Evolutionary conservation across 192 early-diverging fungal species (phyloP), one percentile per base, ranked within the genome.

Genomic region (Coemansia sp.): DNA sequence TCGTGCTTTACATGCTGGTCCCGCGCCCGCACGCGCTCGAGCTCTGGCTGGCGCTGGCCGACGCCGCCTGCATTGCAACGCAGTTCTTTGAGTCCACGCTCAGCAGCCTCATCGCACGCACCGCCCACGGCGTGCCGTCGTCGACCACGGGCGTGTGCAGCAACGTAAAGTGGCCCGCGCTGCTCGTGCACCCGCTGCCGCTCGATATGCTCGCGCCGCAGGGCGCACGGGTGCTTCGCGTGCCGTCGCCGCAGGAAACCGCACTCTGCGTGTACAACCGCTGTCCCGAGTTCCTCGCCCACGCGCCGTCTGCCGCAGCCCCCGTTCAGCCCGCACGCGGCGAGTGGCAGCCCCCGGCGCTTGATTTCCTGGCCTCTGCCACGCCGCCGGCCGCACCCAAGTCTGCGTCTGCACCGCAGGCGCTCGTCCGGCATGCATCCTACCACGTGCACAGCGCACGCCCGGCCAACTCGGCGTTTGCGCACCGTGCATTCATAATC

Each of bases 121-220:
- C 70, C 4, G 43, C 70, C 16, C 58, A 18, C 21, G 70, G 61
- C 30, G 54, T 67, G 3, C 52, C 64, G 7, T 63, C 56, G 12
- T 62, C 64, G 11, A 50, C 29, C 11, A 30, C 48, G 1, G 19
- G 27, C 2, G 42, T 53, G 25, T 45, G 51, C 24, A 47, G 51
- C 33, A 63, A 31, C 28, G 59, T 62, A 19, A 38, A 51, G 1
- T 69, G 67, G 73, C 73, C 73, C 1, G 45, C 74, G 7, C 35
- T 77, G 43, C 56, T 67, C 10, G 57, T 71, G 45, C 68, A 77
- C 22, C 74, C 74, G 45, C 61, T 77, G 60, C 64, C 74, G 4
- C n/a, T n/a, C n/a, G n/a, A n/a, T n/a, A n/a, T n/a, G n/a, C n/a
- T n/a, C n/a, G n/a, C n/a, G n/a, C n/a, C n/a, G n/a, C n/a, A n/a